Percentiles rank a stretch among this genome's conserved stretches.
phyloP scores from a whole-genome alignment of 176 grass and related monocot genomes.

The Oryza nivara region DNA sequence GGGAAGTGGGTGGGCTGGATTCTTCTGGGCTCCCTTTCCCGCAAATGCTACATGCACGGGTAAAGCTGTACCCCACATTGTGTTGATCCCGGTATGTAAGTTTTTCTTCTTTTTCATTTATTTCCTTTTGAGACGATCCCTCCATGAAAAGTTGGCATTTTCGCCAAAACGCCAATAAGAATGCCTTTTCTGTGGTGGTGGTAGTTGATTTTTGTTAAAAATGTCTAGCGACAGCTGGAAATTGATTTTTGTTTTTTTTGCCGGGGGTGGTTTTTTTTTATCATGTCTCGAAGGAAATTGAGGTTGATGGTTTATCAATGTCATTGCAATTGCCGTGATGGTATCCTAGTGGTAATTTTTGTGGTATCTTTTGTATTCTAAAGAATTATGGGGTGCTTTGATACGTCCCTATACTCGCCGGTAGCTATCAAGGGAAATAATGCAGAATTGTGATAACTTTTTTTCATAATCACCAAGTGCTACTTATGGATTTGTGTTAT shows the following conservation, averaged over 20 bases:
- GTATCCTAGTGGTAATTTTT: not conserved
- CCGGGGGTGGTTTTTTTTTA: not conserved
- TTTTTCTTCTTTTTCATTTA: not conserved
- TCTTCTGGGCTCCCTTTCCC: not conserved
- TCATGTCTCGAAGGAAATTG: not conserved
- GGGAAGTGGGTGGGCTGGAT: conserved; percentile 30
- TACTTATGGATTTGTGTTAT: not conserved
- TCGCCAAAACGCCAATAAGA: not conserved
- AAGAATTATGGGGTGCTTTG: not conserved
- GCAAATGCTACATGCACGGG: not conserved
- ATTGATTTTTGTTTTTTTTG: not conserved
- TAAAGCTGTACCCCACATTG: not conserved
- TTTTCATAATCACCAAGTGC: not conserved
- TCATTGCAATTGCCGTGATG: not conserved
- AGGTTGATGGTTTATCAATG: not conserved
- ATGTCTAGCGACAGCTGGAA: not conserved
- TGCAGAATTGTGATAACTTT: not conserved
- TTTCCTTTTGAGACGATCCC: not conserved
- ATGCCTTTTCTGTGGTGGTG: not conserved
- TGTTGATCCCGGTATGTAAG: not conserved
- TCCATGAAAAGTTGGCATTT: not conserved
- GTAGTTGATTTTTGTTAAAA: not conserved
- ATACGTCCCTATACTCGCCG: not conserved
- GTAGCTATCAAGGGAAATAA: not conserved
- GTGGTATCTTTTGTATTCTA: not conserved